Evolutionary conservation across 2,329 filamentous ascomycete genomes (phyloP).

Genomic region (Fusarium sp.): DNA sequence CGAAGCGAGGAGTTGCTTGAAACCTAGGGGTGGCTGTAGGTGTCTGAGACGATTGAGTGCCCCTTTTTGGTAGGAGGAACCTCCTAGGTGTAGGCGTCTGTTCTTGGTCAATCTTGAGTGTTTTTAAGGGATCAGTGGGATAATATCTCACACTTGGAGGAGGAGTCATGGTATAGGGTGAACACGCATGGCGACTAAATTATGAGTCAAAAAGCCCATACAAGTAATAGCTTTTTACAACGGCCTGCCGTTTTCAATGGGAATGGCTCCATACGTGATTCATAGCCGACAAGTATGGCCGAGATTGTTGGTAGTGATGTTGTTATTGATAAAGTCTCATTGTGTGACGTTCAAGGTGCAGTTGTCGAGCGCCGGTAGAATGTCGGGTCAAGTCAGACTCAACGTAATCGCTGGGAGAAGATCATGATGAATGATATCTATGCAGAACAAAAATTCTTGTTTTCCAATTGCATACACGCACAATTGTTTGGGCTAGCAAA

Average conservation of each 20-base stretch:
- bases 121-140: neutral
- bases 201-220: slow-evolving; percentile 10
- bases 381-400: slow-evolving; percentile 14
- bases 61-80: slow-evolving; percentile 53
- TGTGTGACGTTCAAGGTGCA: slow-evolving; percentile 24
- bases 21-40: slow-evolving; percentile 49
- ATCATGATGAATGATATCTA: too few species aligned
- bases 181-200: slow-evolving; percentile 29
- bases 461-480: neutral
- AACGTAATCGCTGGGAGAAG: neutral
- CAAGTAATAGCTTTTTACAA: neutral
- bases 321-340: neutral
- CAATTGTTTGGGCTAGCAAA: neutral
- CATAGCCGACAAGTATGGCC: neutral
- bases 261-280: neutral
- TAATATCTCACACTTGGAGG: slow-evolving; percentile 41
- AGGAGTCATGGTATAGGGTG: slow-evolving; percentile 43
- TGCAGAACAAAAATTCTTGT: neutral
- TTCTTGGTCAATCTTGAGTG: slow-evolving; percentile 1
- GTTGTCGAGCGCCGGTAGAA: slow-evolving; percentile 26
- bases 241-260: neutral
- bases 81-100: slow-evolving; percentile 55
- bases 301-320: neutral
- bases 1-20: slow-evolving; percentile 55
- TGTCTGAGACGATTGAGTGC: slow-evolving; percentile 49